Base-by-base conservation (phyloP, 2,329 filamentous ascomycete species). In the Trichoderma sp. region DNA sequence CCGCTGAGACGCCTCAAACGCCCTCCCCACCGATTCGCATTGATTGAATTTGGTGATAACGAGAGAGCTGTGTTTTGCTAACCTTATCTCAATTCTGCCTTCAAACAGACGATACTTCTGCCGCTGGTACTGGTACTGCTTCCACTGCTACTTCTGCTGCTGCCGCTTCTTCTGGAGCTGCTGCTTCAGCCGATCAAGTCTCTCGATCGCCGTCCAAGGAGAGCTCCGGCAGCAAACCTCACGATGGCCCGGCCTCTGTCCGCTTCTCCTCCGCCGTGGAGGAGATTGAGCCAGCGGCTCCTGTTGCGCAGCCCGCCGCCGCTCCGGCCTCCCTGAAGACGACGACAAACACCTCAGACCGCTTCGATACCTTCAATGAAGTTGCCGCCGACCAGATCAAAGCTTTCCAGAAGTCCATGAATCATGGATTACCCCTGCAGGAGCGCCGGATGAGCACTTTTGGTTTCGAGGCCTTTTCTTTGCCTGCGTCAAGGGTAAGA, bases 391-490 rank as follows among this genome's bases (percentile, higher is more conserved):
- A 94, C 75, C 90, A 95, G 81, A 87, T 97, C 75, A 90, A 90
- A 78, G 91, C 91, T 76, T 86, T 98, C 77, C 92, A 93, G 68
- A 90, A 91, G 79, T 92, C 91, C 29, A 87, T 97, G 31, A 56
- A 56, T 24, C 93, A 95, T 78, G 91, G 91, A 77, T 89, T 92
- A 64, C 91, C 93, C 79, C 88, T 98, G 77, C 95, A 98, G 85
- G 93, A 95, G 80, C 90, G 91, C 75, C 91, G 95, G 78, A 91
- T 97, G 87, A 93, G 93, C 82, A 94, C 95, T 82, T 97, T 95
- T 85, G 92, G 93, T 60, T 98, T 95, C 81, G 95, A 98, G 83
- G 93, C 96, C 41, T 92, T 98, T 78, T 98, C 97, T 45, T 88
- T 98, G 71, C 96, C 97, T 50, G 89, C 91, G 38, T 96, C 94